Base-by-base conservation (phyloP, 2,329 filamentous ascomycete species). In the Alternaria conjuncta region DNA sequence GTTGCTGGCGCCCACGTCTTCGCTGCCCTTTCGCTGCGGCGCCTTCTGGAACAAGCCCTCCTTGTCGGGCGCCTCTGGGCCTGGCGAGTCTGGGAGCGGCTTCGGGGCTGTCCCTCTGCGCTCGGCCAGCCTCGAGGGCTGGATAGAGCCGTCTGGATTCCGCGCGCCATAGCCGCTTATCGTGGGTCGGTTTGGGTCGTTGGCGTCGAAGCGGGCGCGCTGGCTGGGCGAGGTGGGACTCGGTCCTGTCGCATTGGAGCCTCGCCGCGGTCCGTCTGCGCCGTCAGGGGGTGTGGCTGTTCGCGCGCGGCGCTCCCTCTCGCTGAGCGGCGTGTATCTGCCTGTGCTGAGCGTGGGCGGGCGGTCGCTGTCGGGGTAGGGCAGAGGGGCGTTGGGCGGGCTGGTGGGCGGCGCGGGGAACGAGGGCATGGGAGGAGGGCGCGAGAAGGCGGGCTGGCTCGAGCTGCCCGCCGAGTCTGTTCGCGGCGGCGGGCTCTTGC, bases 61-160 rank as follows among this genome's bases (percentile, higher is more conserved):
- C 73, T 90, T 90, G 66, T 96, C 92, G 23, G 88, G 87, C n/a
- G 86, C 84, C 64, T 91, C 90, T 20, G 92, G 91, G 47, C 91
- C 93, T 18, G 91, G 89, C 1, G 94, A 94, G 66, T 94, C 93
- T 61, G 93, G 91, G 54, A 97, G 84, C 51, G 93, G 91, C 76
- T 93, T 94, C 23, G 93, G 92, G 8, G 86, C 89, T n/a, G 91
- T 90, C 23, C 92, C 92, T 74, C 94, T 88, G 69, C 94, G 86
- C 82, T 97, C 93, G 18, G 93, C 93, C 63, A 97, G 84, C 53
- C 88, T 87, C 46, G 88, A 88, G 12, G 86, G 84, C 77, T 86
- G 77, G 54, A 79, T 65, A 13, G 76, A 68, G 3, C 75, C 76
- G 56, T 79, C 73, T 47, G 73, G 55, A 56, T 75, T 66, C 66